Evolutionary conservation across 176 grass and related monocot species (phyloP).

Genomic region (Elaeis guineensis): DNA sequence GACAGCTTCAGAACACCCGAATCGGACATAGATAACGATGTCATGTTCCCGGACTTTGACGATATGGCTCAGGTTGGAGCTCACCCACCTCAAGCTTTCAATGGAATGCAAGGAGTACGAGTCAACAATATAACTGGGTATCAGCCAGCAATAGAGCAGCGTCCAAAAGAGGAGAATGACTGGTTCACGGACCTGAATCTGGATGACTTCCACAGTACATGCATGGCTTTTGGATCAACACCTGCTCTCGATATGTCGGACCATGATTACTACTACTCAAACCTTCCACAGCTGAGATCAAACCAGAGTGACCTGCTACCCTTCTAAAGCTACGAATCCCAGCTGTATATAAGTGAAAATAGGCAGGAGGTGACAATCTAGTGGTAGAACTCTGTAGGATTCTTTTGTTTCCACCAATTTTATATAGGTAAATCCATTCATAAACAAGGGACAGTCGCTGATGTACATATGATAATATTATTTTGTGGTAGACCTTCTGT

Average conservation of each 20-base stretch:
- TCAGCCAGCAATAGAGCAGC: not conserved
- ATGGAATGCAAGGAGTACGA: not conserved
- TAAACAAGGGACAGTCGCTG: too few species aligned
- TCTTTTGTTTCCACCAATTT: not conserved
- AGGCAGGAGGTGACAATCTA: slow-evolving; percentile 10
- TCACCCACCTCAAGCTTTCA: not conserved
- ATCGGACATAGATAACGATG: slow-evolving; percentile 48
- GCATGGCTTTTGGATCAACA: slow-evolving; percentile 25
- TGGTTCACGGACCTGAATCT: slow-evolving; percentile 40
- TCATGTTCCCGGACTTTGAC: slow-evolving; percentile 5
- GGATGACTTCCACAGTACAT: slow-evolving; percentile 42
- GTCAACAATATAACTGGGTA: not conserved
- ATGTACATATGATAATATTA: too few species aligned
- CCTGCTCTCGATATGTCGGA: slow-evolving; percentile 8
- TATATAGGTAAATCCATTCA: too few species aligned
- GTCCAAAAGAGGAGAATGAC: slow-evolving; percentile 51
- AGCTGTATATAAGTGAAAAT: slow-evolving; percentile 27
- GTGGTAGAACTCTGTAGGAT: slow-evolving; percentile 18
- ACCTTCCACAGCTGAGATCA: slow-evolving; percentile 36
- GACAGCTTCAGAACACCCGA: slow-evolving; percentile 56
- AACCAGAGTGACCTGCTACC: slow-evolving; percentile 40
- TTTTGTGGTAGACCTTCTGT: too few species aligned
- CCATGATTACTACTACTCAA: slow-evolving; percentile 32
- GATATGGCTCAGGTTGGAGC: slow-evolving; percentile 15
- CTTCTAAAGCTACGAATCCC: slow-evolving; percentile 30